Percentiles rank a stretch among this genome's conserved stretches.
These are phyloP conservation scores for Piper longum DNA, from an alignment of 164 flowering plant genomes.

Conservation along the genomic window DNA sequence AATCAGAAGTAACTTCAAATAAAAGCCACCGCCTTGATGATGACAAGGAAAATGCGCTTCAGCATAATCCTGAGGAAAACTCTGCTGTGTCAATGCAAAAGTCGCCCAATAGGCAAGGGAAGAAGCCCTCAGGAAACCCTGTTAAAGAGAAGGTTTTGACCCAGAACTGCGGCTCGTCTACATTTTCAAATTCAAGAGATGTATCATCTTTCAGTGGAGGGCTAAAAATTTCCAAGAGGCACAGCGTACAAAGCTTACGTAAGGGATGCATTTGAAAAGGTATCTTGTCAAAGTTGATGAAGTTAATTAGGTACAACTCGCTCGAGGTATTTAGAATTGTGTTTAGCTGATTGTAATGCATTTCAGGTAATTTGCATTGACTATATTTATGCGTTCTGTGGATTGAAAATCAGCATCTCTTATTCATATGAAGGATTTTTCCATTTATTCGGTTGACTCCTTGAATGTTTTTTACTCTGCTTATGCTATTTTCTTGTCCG, in stretches of 20 bases:
- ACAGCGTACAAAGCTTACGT: conserved; percentile 12
- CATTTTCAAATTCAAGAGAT: conserved; percentile 23
- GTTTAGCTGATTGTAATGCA: too few species aligned
- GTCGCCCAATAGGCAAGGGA: conserved; percentile 5
- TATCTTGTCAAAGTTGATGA: too few species aligned
- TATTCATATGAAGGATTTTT: too few species aligned
- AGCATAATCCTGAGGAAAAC: conserved; percentile 16
- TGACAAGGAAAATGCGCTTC: conserved; percentile 2
- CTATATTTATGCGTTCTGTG: too few species aligned
- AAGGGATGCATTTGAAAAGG: too few species aligned
- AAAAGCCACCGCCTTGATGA: neutral
- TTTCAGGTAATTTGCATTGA: too few species aligned
- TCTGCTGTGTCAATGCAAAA: conserved; percentile 9
- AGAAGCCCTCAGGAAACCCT: conserved; percentile 23
- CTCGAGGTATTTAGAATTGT: too few species aligned
- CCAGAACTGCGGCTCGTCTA: conserved; percentile 13
- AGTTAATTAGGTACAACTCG: too few species aligned
- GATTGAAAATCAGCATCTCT: too few species aligned
- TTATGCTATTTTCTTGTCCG: too few species aligned
- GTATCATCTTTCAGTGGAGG: conserved; percentile 18
- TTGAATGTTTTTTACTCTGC: too few species aligned
- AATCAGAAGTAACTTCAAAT: conserved; percentile 3
- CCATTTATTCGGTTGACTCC: too few species aligned
- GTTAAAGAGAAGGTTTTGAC: conserved; percentile 35
- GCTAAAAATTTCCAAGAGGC: conserved; percentile 26